Base-by-base conservation (phyloP, 139 green algal genomes). In the Parachlorella kessleri region DNA sequence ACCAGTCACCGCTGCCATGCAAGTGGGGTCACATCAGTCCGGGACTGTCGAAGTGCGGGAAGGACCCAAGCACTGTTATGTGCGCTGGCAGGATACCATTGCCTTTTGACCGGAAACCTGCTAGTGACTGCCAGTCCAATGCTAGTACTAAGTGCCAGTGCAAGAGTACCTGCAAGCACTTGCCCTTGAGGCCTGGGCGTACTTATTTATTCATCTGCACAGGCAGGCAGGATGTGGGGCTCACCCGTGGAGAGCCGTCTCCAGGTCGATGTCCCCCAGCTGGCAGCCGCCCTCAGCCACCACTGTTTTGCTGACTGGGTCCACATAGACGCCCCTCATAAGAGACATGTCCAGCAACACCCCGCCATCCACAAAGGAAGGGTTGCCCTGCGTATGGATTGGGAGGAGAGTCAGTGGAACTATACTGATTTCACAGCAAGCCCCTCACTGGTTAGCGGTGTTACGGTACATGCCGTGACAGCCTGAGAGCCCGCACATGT, bases 301-400 rank as follows among this genome's bases (percentile, higher is more conserved):
- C 3, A 63, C 73, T 1, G 73, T 79, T 4, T 39, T 28, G 30
- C 4, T 23, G 0, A 23, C 30, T 0, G 63, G 39, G 39, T 79
- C 73, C 26, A 79, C 73, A 38, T 38, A 79, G 59, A 79, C 73
- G 63, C 73, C 40, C 30, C 63, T 38, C 73, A 79, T 79, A 30
- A 38, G 32, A 3, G n/a, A 42, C 30, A 72, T 7, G 32, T 72
- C 39, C 1, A 79, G 6, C n/a, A 72, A 30, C 8, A 79, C 10
- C 30, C 73, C 73, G 6, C 73, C 73, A 1, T 63, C 73, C 39
- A 72, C 63, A 18, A 59, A 65, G 55, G 24, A 36, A 2, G 73
- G 73, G 63, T 79, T 79, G 73, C 72, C 73, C 73, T 78, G 73
- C 73, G 40, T n/a, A n/a, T n/a, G 38, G 30, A 32, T 14, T 32